Percentiles rank a stretch among this genome's conserved stretches.
Evolutionary conservation across 805 yeast genomes (phyloP).

Genomic region (Pichia heedii): DNA sequence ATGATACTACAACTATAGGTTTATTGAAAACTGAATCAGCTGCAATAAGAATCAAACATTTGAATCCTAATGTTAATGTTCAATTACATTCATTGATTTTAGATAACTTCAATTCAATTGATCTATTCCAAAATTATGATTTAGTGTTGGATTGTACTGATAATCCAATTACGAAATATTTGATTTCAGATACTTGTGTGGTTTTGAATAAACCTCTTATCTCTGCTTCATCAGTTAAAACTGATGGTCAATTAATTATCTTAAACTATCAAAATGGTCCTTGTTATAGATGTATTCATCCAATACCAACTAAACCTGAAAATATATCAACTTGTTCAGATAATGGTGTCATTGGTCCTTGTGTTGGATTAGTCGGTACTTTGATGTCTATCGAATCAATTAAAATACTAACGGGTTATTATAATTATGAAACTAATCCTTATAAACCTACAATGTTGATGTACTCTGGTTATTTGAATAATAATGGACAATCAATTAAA

Average conservation of each 20-base stretch:
- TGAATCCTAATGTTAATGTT: slow-evolving; percentile 65
- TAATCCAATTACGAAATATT: slow-evolving; percentile 77
- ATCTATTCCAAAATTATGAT: slow-evolving; percentile 57
- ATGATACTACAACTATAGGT: slow-evolving; percentile 59
- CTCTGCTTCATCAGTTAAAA: slow-evolving; percentile 84
- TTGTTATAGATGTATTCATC: slow-evolving; percentile 90
- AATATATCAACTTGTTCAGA: slow-evolving; percentile 80
- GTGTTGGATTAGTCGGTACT: slow-evolving; percentile 86
- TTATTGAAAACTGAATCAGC: slow-evolving; percentile 77
- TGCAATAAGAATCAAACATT: slow-evolving; percentile 33
- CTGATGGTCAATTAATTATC: slow-evolving; percentile 84
- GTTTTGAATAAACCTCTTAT: slow-evolving; percentile 60
- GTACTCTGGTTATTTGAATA: slow-evolving; percentile 54
- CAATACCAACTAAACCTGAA: slow-evolving; percentile 80
- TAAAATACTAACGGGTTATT: slow-evolving; percentile 55
- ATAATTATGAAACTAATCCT: slow-evolving; percentile 36
- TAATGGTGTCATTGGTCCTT: slow-evolving; percentile 93
- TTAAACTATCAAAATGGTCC: slow-evolving; percentile 74
- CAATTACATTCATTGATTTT: slow-evolving; percentile 44
- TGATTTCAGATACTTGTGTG: slow-evolving; percentile 80
- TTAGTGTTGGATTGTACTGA: slow-evolving; percentile 89
- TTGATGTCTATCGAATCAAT: slow-evolving; percentile 85
- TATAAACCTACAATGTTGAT: slow-evolving; percentile 63
- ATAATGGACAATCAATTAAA: slow-evolving; percentile 45
- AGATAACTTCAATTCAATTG: slow-evolving; percentile 49